A percentile compares a stretch with the other conserved stretches of the same genome.
Conservation (phyloP, 306 rosid genomes). For the Luffa aegyptiaca region DNA sequence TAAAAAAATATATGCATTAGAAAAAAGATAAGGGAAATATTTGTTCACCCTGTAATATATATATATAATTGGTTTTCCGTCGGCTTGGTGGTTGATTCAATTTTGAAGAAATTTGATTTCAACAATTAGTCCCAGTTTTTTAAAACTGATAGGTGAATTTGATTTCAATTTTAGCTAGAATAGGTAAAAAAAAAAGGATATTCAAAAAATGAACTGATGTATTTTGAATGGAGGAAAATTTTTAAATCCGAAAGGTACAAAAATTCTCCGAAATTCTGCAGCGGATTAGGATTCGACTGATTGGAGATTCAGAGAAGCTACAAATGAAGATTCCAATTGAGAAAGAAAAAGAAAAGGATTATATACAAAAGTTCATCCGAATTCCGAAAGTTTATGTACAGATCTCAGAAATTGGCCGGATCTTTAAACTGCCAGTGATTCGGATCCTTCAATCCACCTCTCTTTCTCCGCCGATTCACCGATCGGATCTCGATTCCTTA, state of each 20-base stretch:
- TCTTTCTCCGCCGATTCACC: not conserved
- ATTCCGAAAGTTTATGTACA: slow-evolving; percentile 11
- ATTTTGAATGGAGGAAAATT: not conserved
- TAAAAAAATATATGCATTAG: not conserved
- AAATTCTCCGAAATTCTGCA: not conserved
- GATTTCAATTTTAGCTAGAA: not conserved
- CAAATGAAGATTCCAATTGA: not conserved
- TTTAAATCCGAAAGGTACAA: not conserved
- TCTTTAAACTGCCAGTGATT: not conserved
- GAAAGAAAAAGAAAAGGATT: not conserved
- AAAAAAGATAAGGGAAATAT: not conserved
- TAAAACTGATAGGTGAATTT: not conserved
- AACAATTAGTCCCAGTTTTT: not conserved
- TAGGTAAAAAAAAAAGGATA: no score
- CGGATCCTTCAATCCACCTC: not conserved
- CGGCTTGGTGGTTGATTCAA: not conserved
- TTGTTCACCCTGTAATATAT: not conserved
- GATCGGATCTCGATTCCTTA: slow-evolving; percentile 10
- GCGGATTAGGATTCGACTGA: not conserved
- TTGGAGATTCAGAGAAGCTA: not conserved
- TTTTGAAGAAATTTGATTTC: not conserved
- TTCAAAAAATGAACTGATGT: not conserved
- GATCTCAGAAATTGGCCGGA: not conserved
- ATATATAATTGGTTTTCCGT: not conserved
- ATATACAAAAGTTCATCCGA: slow-evolving; percentile 5